Percentiles rank a stretch among this genome's conserved stretches.
Conservation (phyloP, 2,329 filamentous ascomycete genomes). For the Colletotrichum sp. region DNA sequence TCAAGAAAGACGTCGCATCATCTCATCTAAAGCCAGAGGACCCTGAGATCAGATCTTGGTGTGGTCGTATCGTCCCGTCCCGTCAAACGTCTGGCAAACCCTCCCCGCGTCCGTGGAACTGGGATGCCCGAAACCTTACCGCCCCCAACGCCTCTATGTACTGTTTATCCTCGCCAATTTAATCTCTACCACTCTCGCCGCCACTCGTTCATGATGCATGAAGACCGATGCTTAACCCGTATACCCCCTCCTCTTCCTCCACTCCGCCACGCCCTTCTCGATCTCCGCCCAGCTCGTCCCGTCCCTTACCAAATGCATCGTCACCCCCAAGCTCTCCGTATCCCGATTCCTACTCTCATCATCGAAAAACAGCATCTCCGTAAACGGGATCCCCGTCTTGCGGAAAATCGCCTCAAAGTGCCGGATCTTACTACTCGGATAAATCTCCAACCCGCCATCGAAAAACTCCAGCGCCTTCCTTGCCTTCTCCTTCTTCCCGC, state of each 20-base stretch:
- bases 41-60: background rate
- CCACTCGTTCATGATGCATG: no score
- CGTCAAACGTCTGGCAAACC: background rate
- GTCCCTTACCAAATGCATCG: conserved; percentile 82
- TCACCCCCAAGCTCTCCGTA: conserved; percentile 79
- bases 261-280: conserved; percentile 79
- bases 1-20: background rate
- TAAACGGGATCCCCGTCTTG: conserved; percentile 72
- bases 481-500: conserved; percentile 32
- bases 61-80: background rate
- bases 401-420: conserved; percentile 80
- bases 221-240: no score
- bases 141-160: background rate
- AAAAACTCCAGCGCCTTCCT: conserved; percentile 63
- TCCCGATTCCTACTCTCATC: conserved; percentile 88
- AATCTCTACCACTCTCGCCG: background rate
- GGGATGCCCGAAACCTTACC: background rate
- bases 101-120: background rate
- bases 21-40: background rate
- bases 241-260: conserved; percentile 74
- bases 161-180: background rate
- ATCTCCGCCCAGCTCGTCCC: conserved; percentile 80
- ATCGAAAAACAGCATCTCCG: conserved; percentile 96
- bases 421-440: conserved; percentile 81
- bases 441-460: conserved; percentile 67